phyloP scores from a whole-genome alignment of 495 filamentous ascomycete species.

The Podospora pseudoanserina region DNA sequence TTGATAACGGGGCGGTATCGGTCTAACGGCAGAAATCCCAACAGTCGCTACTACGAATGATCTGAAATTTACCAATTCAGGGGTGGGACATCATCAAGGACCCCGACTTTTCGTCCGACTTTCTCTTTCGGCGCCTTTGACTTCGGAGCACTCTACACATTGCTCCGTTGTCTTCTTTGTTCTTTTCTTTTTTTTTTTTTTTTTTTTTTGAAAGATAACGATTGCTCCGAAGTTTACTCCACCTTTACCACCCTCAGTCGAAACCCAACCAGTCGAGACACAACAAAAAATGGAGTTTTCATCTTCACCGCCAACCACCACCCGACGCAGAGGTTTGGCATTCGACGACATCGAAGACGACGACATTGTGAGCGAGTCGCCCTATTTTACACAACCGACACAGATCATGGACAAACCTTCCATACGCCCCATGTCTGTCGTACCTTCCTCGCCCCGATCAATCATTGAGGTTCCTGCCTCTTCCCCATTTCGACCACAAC shows the following conservation, averaged over 20 bases:
- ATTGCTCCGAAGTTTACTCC: neutral
- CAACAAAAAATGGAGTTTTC: conserved; percentile 20
- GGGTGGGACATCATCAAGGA: neutral
- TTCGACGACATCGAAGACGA: conserved; percentile 25
- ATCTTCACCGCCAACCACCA: conserved; percentile 16
- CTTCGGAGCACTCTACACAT: neutral
- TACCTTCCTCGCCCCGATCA: conserved; percentile 44
- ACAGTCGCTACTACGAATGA: neutral
- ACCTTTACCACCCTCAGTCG: neutral
- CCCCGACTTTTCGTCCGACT: neutral
- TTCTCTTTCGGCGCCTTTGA: neutral
- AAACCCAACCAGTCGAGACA: neutral
- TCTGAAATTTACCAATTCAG: neutral
- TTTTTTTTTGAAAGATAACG: neutral
- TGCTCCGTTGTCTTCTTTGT: neutral
- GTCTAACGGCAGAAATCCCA: neutral
- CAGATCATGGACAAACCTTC: conserved; percentile 51
- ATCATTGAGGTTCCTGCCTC: conserved; percentile 79
- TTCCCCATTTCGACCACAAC: conserved; percentile 57
- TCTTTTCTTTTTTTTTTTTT: too few species aligned
- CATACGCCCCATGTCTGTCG: conserved; percentile 17
- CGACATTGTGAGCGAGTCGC: conserved; percentile 27
- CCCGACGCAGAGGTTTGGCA: conserved; percentile 19
- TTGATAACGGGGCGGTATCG: neutral
- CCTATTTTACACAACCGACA: conserved; percentile 61